phyloP scores from a whole-genome alignment of 169 alveolate genomes.

The Plasmodium ovale region DNA sequence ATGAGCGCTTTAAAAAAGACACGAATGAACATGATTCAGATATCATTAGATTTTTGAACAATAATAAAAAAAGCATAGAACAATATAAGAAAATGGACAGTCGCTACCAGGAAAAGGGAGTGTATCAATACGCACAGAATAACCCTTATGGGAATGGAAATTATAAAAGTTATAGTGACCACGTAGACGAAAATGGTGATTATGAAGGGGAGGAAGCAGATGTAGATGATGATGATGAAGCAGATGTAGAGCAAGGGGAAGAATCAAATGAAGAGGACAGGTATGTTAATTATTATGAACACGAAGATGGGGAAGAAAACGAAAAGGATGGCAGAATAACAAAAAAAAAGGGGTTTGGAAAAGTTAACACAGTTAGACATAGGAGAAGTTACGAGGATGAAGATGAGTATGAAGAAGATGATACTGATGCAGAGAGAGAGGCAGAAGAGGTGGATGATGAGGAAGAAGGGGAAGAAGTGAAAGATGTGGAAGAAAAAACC shows the following conservation, averaged over 20 bases:
- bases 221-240: constrained; percentile 12
- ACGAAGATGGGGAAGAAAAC: neutral
- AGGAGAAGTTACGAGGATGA: constrained; percentile 8
- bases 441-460: constrained; percentile 1
- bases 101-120: neutral
- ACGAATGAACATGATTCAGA: constrained; percentile 29
- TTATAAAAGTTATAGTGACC: constrained; percentile 10
- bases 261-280: neutral
- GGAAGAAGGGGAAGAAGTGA: constrained; percentile 1
- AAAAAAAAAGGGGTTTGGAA: neutral
- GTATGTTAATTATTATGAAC: neutral
- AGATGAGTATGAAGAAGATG: constrained; percentile 1
- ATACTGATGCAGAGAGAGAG: neutral
- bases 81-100: constrained; percentile 12
- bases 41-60: constrained; percentile 40
- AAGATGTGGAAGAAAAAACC: constrained; percentile 1
- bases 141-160: neutral
- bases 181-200: constrained; percentile 4
- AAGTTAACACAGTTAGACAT: neutral
- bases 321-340: neutral
- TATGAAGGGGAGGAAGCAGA: constrained; percentile 4
- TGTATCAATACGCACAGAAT: neutral
- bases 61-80: constrained; percentile 37
- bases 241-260: neutral
- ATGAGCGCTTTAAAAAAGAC: constrained; percentile 1